Evolutionary conservation across 2,329 filamentous ascomycete genomes (phyloP), one percentile per base, ranked within the genome.

Genomic region (Berkeleyomyces basicola): DNA sequence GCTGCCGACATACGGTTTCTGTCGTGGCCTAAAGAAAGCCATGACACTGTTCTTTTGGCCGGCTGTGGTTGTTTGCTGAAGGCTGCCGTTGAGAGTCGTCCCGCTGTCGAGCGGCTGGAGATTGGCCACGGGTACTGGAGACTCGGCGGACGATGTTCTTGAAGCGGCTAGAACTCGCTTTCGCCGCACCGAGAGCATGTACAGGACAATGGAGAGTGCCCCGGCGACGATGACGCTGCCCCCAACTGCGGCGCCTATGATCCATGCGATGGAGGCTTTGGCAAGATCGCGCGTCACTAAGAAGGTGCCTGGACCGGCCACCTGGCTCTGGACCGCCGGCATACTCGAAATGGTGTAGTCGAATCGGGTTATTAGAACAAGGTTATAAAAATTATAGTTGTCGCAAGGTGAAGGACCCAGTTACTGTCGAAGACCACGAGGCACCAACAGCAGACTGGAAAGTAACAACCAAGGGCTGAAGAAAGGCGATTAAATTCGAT

Each of bases 201-300:
- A 67, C 55, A 78, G 73, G 33, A 79, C 63, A 36, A 77, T 69
- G 0, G 75, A 76, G 5, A 79, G 63, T 6, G 67, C 70, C 1
- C 73, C 69, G 67, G 78, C 77, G 11, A 81, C 64, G 5, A 79
- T 61, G 1, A 77, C 67, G 14, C 76, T 75, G n/a, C 78, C 78
- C 40, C 74, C 74, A 36, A 82, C 66, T 10, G 75, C 75, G 61
- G 82, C 76, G 61, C 73, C 73, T 42, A 80, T 70, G 14, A 77
- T 65, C 69, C 71, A 73, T n/a, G 72, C 72, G 10, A 76, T 14
- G 33, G 58, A 46, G 7, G 23, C 36, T 6, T 51, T 23, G 23
- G 63, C 47, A 4, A 58, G 14, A 39, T 42, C 31, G 4, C 51
- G 58, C 9, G 33, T 11, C 7, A 39, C 23, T 9, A 47, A 11